These are phyloP conservation scores for Ganoderma lingzhi DNA, from an alignment of 1,284 basidiomycete genomes.

Conservation along the genomic window DNA sequence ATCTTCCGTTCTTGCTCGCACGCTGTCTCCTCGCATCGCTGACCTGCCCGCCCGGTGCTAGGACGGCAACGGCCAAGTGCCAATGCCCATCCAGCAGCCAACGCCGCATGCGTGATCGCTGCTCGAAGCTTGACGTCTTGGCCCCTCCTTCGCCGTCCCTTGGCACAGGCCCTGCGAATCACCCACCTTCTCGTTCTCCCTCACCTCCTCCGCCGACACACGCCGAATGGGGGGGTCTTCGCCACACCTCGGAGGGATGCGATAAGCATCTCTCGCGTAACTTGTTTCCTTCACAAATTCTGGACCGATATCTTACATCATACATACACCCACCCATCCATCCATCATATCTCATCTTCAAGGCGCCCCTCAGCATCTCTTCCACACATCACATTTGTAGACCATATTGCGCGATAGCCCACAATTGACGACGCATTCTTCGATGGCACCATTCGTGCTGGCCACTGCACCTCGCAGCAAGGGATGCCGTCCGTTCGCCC, in stretches of 20 bases:
- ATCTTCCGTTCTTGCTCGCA: not conserved
- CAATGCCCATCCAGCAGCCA: conserved; percentile 33
- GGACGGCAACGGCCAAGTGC: conserved; percentile 32
- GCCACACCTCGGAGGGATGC: not conserved
- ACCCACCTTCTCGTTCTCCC: not conserved
- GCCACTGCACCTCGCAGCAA: not conserved
- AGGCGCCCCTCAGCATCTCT: not conserved
- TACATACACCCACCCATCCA: not conserved
- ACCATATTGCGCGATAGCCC: not conserved
- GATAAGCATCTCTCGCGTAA: not conserved
- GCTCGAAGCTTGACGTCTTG: not conserved
- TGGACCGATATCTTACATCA: conserved; percentile 7
- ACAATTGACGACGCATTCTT: not conserved
- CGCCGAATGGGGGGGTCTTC: conserved; percentile 1
- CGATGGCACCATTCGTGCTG: not conserved
- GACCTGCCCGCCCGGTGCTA: conserved; percentile 15
- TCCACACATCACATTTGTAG: conserved; percentile 1
- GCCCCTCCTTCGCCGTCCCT: not conserved
- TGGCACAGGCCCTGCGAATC: not conserved
- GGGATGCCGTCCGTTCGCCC: not conserved
- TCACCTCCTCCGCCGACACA: not conserved
- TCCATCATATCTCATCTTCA: not conserved
- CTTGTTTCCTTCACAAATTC: not conserved
- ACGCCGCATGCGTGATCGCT: conserved; percentile 33
- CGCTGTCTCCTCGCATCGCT: conserved; percentile 9